phyloP scores from a whole-genome alignment of 1,284 basidiomycete species.

The Thelephora terrestris region DNA sequence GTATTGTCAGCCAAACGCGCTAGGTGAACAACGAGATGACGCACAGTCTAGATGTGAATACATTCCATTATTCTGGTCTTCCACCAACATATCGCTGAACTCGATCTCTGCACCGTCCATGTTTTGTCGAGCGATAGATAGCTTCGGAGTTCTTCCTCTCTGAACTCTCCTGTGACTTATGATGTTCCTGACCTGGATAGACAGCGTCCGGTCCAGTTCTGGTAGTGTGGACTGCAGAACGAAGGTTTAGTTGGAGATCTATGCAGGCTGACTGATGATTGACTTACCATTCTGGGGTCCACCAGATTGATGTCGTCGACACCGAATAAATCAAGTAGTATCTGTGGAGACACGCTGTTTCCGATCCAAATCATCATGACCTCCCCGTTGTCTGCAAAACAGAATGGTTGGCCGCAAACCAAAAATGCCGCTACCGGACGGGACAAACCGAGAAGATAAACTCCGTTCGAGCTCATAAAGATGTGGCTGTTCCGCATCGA shows the following conservation, averaged over 20 bases:
- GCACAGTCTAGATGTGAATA: conserved; percentile 83
- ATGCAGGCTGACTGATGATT: background rate
- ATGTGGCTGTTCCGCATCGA: conserved; percentile 79
- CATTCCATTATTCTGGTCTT: conserved; percentile 94
- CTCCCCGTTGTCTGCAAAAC: conserved; percentile 81
- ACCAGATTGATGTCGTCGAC: conserved; percentile 71
- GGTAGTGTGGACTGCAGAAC: conserved; percentile 59
- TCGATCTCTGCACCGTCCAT: conserved; percentile 92
- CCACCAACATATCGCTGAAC: conserved; percentile 93
- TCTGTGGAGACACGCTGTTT: conserved; percentile 66
- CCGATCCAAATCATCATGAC: conserved; percentile 90
- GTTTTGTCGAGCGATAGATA: conserved; percentile 85
- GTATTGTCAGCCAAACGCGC: background rate
- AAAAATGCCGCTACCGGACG: background rate
- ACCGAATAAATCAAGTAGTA: conserved; percentile 82
- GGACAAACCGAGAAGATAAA: conserved; percentile 79
- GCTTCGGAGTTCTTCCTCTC: conserved; percentile 53
- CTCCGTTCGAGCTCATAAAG: conserved; percentile 85
- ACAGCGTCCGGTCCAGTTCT: conserved; percentile 65
- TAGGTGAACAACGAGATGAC: conserved; percentile 2
- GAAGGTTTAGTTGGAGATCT: background rate
- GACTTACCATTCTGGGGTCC: conserved; percentile 62
- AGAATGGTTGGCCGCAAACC: background rate
- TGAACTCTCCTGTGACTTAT: conserved; percentile 59
- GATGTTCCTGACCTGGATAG: conserved; percentile 80